These are phyloP conservation scores for Hericium rajendrae DNA, from an alignment of 768 basidiomycete species.

Conservation along the genomic window DNA sequence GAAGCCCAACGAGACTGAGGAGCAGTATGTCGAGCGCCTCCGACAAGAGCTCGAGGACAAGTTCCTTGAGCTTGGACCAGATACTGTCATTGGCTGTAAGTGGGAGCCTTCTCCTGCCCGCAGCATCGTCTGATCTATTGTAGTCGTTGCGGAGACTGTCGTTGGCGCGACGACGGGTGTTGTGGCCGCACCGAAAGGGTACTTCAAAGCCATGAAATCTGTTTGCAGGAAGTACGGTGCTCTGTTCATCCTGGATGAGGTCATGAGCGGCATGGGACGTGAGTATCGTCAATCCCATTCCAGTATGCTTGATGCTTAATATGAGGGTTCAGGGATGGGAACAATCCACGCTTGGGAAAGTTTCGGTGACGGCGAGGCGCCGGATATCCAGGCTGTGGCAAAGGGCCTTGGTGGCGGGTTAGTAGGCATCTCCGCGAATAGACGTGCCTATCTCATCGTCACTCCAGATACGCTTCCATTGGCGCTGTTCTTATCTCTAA, in stretches of 20 bases:
- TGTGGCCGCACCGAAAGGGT: constrained; percentile 70
- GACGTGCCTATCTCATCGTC: constrained; percentile 1
- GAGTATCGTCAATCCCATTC: too few species aligned
- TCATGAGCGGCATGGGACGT: constrained; percentile 91
- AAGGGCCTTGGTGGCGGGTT: constrained; percentile 89
- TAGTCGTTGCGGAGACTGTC: constrained; percentile 80
- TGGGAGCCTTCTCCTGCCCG: constrained; percentile 10
- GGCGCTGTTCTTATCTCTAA: constrained; percentile 74
- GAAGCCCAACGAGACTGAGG: constrained; percentile 57
- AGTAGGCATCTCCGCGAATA: constrained; percentile 13
- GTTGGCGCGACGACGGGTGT: constrained; percentile 80
- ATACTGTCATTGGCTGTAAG: constrained; percentile 77
- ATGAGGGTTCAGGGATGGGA: constrained; percentile 58
- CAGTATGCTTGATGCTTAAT: neutral
- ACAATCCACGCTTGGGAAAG: constrained; percentile 82
- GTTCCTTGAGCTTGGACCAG: constrained; percentile 71
- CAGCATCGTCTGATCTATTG: neutral
- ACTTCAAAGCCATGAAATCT: constrained; percentile 77
- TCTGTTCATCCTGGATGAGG: constrained; percentile 82
- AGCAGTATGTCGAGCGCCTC: constrained; percentile 70
- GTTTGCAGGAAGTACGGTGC: constrained; percentile 66
- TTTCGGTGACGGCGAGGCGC: constrained; percentile 65
- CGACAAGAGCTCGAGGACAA: constrained; percentile 78
- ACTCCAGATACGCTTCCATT: constrained; percentile 62
- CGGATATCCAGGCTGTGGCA: constrained; percentile 83